These are phyloP conservation scores for Elaphomyces granulatus DNA, from an alignment of 495 filamentous ascomycete species.

Conservation along the genomic window DNA sequence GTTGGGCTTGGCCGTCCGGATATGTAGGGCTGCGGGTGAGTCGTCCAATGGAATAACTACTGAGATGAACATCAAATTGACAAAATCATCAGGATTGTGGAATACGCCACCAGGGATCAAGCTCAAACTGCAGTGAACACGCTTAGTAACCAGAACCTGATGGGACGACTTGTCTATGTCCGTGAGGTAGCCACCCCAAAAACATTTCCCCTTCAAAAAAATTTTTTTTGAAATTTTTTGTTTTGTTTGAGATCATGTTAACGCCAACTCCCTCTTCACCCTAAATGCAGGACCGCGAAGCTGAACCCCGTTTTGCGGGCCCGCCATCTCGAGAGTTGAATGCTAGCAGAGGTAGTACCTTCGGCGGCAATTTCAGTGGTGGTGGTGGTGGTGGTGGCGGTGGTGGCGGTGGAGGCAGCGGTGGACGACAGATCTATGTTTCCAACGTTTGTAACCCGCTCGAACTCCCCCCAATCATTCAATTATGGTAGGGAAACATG, in stretches of 20 bases:
- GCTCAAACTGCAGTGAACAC: constrained; percentile 94
- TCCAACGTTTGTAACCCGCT: constrained; percentile 70
- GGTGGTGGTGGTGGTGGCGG: constrained; percentile 34
- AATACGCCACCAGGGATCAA: constrained; percentile 99
- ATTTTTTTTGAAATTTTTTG: background rate
- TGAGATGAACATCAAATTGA: constrained; percentile 14
- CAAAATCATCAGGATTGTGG: constrained; percentile 69
- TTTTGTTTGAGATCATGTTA: no score
- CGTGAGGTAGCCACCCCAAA: no score
- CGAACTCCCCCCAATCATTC: constrained; percentile 10
- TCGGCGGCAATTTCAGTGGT: constrained; percentile 39
- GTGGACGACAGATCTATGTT: constrained; percentile 85
- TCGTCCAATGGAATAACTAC: constrained; percentile 9
- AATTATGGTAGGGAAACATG: constrained; percentile 1
- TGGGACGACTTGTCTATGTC: constrained; percentile 96
- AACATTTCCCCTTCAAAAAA: no score
- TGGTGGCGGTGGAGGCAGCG: constrained; percentile 40
- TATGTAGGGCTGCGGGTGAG: constrained; percentile 99
- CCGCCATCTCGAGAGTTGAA: constrained; percentile 44
- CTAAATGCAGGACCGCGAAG: constrained; percentile 65
- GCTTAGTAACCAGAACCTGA: constrained; percentile 96
- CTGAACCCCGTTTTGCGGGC: constrained; percentile 84
- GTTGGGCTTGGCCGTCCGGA: constrained; percentile 81
- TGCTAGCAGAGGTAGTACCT: background rate
- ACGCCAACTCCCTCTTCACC: no score